Evolutionary conservation across 2,329 filamentous ascomycete species (phyloP), one percentile per base, ranked within the genome.

Genomic region (Zymoseptoria passerinii): DNA sequence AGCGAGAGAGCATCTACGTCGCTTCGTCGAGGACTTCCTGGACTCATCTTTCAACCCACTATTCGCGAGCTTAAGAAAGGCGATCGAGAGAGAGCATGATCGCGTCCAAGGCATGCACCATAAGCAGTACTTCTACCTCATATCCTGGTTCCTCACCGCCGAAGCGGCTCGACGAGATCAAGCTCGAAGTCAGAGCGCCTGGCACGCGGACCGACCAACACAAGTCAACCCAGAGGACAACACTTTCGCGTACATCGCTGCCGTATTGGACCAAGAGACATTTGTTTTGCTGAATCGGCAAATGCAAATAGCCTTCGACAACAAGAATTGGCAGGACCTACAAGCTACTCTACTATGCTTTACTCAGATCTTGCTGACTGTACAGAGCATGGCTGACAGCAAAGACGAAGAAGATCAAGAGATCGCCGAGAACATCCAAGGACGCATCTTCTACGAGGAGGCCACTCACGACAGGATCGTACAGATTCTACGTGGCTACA

Each of bases 401-500:
- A 81, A 83, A 0, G 82, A 89, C 28, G 92, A 96, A 62, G 92
- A 96, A n/a, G 90, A 99, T 65, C 88, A 95, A 70, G 94, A 97
- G 67, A 97, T 99, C 71, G 92, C 94, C 0, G 92, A 99, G 71
- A 99, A 99, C 66, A 96, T 95, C 10, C 84, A 96, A 55, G 95
- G 88, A 67, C 89, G 92, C 61, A 90, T 99, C n/a, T 99, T 99
- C 72, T 99, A 99, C 75, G 94, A 99, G 73, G 91, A 97, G 70
- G 84, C 89, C 0, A 96, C 92, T 0, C 92, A 99, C 68, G 92
- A 99, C 61, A 82, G 89, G 23, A 83, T 99, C 54, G 82, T 92
- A 28, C 83, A 85, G 59, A 88, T 96, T 55, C 80, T 92, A 0
- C 82, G 87, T 62, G 86, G 82, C n/a, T 97, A 95, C 76, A 95